Base-by-base conservation (phyloP, 768 basidiomycete genomes). In the Jaapia argillacea region DNA sequence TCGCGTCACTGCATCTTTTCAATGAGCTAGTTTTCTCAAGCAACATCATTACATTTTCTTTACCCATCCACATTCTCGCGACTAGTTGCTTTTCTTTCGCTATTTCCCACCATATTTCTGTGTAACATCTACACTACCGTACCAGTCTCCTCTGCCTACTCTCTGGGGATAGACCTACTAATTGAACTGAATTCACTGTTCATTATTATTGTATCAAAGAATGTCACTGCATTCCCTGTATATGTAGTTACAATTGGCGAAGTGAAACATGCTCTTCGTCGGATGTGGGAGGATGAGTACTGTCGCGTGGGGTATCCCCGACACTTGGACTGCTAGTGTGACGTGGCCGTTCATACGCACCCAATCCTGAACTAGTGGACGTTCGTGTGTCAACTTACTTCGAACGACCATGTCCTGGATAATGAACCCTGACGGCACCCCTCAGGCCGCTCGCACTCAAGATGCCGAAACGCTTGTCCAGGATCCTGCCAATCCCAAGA, bases 401-500 rank as follows among this genome's bases (percentile, higher is more conserved):
- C 10, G 37, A 10, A 10, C 42, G 28, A 49, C 44, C 45, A 85
- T 84, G 83, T 83, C 81, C 31, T 82, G 80, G 82, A 54, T 83
- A n/a, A 58, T 63, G 53, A 73, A 75, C 56, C 62, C 64, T 26
- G 59, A 57, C 27, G 62, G 57, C 41, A 16, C 28, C 28, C 31
- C n/a, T 6, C n/a, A n/a, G n/a, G n/a, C n/a, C n/a, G 26, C 14
- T 31, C 20, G 22, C 18, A 18, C 20, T 20, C 36, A 24, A 14
- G 18, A 16, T 44, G 37, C 43, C n/a, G n/a, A n/a, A n/a, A n/a
- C n/a, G n/a, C n/a, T n/a, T n/a, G 75, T 79, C 3, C 58, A 66
- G 50, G 84, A 86, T 61, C 82, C 83, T 43, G 50, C 61, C 42
- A 74, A 81, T 48, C 75, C 80, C 2, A 70, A 73, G 45, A 73